These are phyloP conservation scores for Aspergillus viridinutans DNA, from an alignment of 2,329 filamentous ascomycete species.

Conservation along the genomic window DNA sequence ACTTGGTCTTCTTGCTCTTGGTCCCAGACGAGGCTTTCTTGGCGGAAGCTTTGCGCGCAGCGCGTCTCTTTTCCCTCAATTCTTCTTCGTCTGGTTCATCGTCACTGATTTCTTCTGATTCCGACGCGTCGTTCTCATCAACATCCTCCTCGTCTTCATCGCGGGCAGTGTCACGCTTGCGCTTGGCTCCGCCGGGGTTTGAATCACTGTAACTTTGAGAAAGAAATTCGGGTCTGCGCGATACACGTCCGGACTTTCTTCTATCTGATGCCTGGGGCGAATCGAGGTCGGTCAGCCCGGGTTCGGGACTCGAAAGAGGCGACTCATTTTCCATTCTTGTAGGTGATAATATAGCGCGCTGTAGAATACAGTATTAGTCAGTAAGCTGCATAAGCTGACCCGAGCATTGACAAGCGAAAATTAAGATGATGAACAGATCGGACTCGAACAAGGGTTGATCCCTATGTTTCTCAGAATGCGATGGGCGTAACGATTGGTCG, in stretches of 20 bases:
- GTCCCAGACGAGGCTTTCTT: conserved; percentile 33
- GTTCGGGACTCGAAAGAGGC: conserved; percentile 17
- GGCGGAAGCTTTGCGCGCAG: conserved; percentile 28
- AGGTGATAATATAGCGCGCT: neutral
- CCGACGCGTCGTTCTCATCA: conserved; percentile 30
- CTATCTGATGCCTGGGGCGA: conserved; percentile 29
- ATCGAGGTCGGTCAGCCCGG: conserved; percentile 12
- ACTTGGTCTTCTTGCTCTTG: conserved; percentile 35
- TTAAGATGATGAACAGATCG: neutral
- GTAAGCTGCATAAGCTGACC: neutral
- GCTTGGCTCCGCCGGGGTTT: conserved; percentile 39
- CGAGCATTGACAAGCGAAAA: neutral
- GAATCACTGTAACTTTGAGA: conserved; percentile 33
- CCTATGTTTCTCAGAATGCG: neutral
- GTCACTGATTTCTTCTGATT: conserved; percentile 35
- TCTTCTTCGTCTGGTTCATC: conserved; percentile 48
- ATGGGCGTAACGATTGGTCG: neutral
- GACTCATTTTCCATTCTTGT: conserved; percentile 21
- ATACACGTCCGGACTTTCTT: conserved; percentile 43
- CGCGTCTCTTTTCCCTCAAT: conserved; percentile 40
- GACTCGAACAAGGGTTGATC: neutral
- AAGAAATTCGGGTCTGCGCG: conserved; percentile 41
- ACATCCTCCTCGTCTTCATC: conserved; percentile 31
- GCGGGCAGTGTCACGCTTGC: conserved; percentile 45
- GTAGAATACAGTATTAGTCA: neutral